Base-by-base conservation (phyloP, 2,329 filamentous ascomycete species). In the Bipolaris oryzae region DNA sequence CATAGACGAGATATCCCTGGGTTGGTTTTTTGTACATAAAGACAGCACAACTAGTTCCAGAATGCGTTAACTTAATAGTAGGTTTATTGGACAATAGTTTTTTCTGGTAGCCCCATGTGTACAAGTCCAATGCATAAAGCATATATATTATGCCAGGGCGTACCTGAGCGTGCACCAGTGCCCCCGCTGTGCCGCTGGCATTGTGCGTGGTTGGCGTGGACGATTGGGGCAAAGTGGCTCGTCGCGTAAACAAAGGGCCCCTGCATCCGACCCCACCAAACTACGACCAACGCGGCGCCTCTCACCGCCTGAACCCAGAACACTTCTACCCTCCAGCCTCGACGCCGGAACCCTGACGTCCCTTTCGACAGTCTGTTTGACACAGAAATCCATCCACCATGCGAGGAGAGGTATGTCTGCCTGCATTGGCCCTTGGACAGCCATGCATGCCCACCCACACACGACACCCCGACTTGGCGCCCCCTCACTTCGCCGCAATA, bases 321-420 rank as follows among this genome's bases (percentile, higher is more conserved):
- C 52, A 54, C 55, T 56, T 64, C 60, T 60, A 50, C 53, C 61
- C 51, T 56, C 56, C 34, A 57, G 50, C 45, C 39, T 37, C 39
- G 34, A 45, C 53, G 56, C 47, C 54, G 55, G 54, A 37, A 60
- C 56, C 55, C 51, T 52, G 56, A 61, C 59, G 53, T 57, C 53
- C 61, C 50, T 70, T 62, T 57, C 21, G 61, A 58, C 67, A 67
- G 64, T 66, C 71, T 74, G 69, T 74, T 71, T 70, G 71, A 71
- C 65, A 74, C 69, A 73, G 68, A 62, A 59, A 60, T 52, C 63
- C 53, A 67, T 63, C 46, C 71, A 77, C 62, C 62, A 77, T 77
- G 75, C 72, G 75, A 69, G 75, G 75, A 73, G 75, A 77, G 71
- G 75, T 77, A 71, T 34, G 74, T 75, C 46, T 55, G 15, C 37